Conservation (phyloP, 2,329 filamentous ascomycete genomes). For the Tolypocladium tundrense region DNA sequence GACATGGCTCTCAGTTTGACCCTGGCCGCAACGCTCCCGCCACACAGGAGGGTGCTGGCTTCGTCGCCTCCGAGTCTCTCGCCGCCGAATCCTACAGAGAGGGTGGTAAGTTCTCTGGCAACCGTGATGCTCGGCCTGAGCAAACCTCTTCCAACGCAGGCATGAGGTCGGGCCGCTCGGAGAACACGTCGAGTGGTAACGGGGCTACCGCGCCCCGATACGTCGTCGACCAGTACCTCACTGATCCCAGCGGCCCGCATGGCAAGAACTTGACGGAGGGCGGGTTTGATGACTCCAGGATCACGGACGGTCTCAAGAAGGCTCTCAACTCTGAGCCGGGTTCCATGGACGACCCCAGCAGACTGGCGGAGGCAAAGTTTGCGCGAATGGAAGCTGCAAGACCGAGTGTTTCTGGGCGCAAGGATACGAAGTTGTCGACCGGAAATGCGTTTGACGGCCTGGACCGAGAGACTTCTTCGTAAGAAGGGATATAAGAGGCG, state of each 20-base stretch:
- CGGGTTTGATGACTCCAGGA: slow-evolving; percentile 21
- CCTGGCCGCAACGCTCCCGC: slow-evolving; percentile 35
- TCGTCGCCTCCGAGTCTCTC: slow-evolving; percentile 58
- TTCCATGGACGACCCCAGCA: slow-evolving; percentile 34
- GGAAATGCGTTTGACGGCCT: slow-evolving; percentile 21
- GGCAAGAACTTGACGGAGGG: slow-evolving; percentile 32
- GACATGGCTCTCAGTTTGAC: slow-evolving; percentile 27
- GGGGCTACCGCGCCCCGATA: slow-evolving; percentile 26
- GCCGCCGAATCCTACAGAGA: slow-evolving; percentile 59
- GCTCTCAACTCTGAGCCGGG: slow-evolving; percentile 33
- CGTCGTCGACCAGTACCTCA: slow-evolving; percentile 21
- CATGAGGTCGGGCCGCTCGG: slow-evolving; percentile 1
- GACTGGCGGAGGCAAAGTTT: slow-evolving; percentile 33
- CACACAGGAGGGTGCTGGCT: slow-evolving; percentile 52
- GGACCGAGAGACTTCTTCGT: slow-evolving; percentile 16
- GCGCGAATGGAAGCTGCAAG: slow-evolving; percentile 11
- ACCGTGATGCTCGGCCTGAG: slow-evolving; percentile 34
- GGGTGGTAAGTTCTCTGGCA: slow-evolving; percentile 51
- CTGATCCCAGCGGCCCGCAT: slow-evolving; percentile 24
- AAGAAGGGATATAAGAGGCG: not conserved
- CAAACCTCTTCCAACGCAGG: slow-evolving; percentile 5
- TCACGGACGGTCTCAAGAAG: slow-evolving; percentile 25
- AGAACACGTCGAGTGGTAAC: slow-evolving; percentile 4
- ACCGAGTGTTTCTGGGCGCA: slow-evolving; percentile 14
- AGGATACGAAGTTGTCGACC: slow-evolving; percentile 13